Evolutionary conservation across 768 basidiomycete species (phyloP), one percentile per base, ranked within the genome.

Genomic region (Pulveroboletus ravenelii): DNA sequence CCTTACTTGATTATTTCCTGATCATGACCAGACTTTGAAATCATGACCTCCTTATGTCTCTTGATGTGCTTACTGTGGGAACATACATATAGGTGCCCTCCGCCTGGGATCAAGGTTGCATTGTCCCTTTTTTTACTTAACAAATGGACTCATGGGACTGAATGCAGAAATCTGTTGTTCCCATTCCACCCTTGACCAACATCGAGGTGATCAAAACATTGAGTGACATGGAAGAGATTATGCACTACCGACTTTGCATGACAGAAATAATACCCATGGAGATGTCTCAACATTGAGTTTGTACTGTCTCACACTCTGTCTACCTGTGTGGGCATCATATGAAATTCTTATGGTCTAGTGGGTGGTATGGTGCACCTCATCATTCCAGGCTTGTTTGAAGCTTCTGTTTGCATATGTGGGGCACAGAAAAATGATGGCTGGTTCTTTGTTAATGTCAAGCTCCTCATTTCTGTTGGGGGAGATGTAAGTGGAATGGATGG

Each of bases 31-130:
- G 94, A 62, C 78, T 93, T 17, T 84, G 94, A 50, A 97, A 97
- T 70, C 91, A 94, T 53, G 95, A 97, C 68, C 73, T 97, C 20
- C 77, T 93, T 5, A 94, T 92, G 1, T 94, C 94, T 20, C 71
- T 97, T 34, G 88, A 93, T 57, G 88, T 97, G 48, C 75, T 96
- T 30, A 88, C 88, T 2, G 84, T 83, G 12, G 94, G 93, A 0
- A 84, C 88, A 14, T 98, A 97, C 63, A 14, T 98, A 97, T 63
- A 74, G 81, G 35, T 76, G 91, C 25, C 79, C 97, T 14, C 93
- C 95, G 15, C 78, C 82, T 2, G 75, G 73, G 45, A 86, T 95
- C 64, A 89, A 88, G 80, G 91, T 89, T 47, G 57, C 50, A 48
- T 58, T 43, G 29, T 45, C 15, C 51, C 46, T 50, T 32, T 42